Evolutionary conservation across 495 filamentous ascomycete species (phyloP), one percentile per base, ranked within the genome.

Genomic region (Cenococcum geophilum): DNA sequence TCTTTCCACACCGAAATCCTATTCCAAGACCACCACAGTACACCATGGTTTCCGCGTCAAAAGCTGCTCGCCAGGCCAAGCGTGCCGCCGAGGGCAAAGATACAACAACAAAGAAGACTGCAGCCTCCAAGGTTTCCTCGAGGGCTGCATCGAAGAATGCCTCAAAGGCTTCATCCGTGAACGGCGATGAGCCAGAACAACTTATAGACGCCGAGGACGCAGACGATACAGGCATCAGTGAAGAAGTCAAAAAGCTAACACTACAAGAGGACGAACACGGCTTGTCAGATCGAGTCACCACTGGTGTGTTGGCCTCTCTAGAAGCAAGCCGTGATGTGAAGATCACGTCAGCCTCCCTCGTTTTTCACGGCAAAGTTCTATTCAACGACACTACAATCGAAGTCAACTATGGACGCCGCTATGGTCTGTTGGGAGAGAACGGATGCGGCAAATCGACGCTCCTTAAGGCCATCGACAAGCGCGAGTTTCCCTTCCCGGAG

Each of bases 361-460:
- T 95, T 60, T 99, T 99, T 83, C 93, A 99, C 78, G 93, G 93
- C 64, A 92, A 87, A 66, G 95, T 99, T 64, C 85, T 99, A 57
- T 86, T 99, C 74, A 90, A 83, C 67, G 93, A 99, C 74, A 86
- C 89, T 57, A 92, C 86, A 25, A 81, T 99, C 70, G 93, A 99
- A 75, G 81, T 99, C 68, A 96, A 89, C 72, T 91, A 91, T 72
- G 89, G 88, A 58, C 88, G 92, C 65, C 84, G 93, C 55, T 99
- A 99, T 73, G 93, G 93, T 72, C 78, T 99, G 55, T 77, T 99
- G 58, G 93, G 93, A 70, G 93, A 99, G 81, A 99, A 99, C 85
- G 93, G 93, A 55, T 99, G 93, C 71, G 93, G 93, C 71, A 99
- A 99, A 79, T 96, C 91, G 64, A 99, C 93, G 11, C 76, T 97